Percentiles rank a stretch among this genome's conserved stretches.
These are phyloP conservation scores for Russula abietina DNA, from an alignment of 768 basidiomycete species.

Conservation along the genomic window DNA sequence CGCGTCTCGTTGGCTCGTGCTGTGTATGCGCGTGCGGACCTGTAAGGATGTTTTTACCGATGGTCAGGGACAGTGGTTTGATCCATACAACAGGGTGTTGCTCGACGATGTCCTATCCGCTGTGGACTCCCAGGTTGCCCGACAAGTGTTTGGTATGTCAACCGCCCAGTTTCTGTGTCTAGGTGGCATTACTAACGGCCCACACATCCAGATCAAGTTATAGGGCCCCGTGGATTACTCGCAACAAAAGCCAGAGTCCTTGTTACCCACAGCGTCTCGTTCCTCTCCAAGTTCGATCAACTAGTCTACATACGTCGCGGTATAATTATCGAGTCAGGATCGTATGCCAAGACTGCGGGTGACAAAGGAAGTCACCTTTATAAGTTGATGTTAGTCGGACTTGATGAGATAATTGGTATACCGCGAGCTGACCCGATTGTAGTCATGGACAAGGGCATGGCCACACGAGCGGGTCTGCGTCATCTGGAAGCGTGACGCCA, in stretches of 20 bases:
- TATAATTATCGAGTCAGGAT: constrained; percentile 70
- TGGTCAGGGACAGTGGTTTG: neutral
- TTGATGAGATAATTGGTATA: neutral
- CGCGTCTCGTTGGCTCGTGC: constrained; percentile 81
- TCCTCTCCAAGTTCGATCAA: constrained; percentile 69
- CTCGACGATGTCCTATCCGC: constrained; percentile 89
- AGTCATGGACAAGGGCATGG: constrained; percentile 24
- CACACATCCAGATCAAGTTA: constrained; percentile 60
- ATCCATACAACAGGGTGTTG: constrained; percentile 47
- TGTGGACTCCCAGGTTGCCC: constrained; percentile 81
- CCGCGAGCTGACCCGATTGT: neutral
- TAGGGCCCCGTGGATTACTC: constrained; percentile 79
- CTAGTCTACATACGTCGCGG: constrained; percentile 73
- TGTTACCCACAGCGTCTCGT: constrained; percentile 86
- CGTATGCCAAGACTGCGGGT: constrained; percentile 53
- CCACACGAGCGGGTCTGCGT: constrained; percentile 10
- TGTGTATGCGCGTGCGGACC: constrained; percentile 86
- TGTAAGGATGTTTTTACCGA: constrained; percentile 41
- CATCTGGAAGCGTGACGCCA: constrained; percentile 27
- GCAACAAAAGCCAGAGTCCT: constrained; percentile 78
- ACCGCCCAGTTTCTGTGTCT: neutral
- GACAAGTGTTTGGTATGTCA: constrained; percentile 68
- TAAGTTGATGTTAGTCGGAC: constrained; percentile 61
- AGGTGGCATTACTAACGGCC: neutral
- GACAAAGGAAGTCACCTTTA: constrained; percentile 60